Base-by-base conservation (phyloP, 176 grass and related monocot species). In the Avena eriantha region DNA sequence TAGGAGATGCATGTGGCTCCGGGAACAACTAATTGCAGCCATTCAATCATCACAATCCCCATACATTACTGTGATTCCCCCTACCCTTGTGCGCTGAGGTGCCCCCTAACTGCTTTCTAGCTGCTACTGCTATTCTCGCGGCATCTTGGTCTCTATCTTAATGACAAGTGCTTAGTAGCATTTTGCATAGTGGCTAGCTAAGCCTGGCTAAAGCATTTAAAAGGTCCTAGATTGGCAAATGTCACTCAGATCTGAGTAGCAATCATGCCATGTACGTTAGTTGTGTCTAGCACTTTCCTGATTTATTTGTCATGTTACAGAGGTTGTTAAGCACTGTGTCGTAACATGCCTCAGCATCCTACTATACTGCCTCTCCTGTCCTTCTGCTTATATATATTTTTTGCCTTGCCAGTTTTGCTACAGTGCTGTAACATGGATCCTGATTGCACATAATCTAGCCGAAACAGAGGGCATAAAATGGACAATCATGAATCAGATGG, bases 21-120 rank as follows among this genome's bases (percentile, higher is more conserved):
- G 78, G 71, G 90, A 88, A 82, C 90, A 91, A 91, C 90, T 91
- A 82, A 91, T 78, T 85, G 82, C 82, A 91, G 78, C 90, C 82
- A 91, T 85, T 88, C 90, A 91, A 88, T 91, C 78, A 91, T 91
- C 87, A 88, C 11, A 88, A 91, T 80, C 48, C 24, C 26, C 71
- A 88, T 66, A 82, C 82, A 85, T 91, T 85, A 88, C 90, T 71
- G 70, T 85, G 86, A 91, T 91, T 82, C 86, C 86, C 78, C 86
- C 84, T 86, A 86, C 35, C 84, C 69, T 47, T 71, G 22, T 71
- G 84, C 64, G 84, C 64, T 71, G 78, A 71, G 71, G 84, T 86
- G 65, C 64, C 50, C 50, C 64, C 86, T 85, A 78, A 85, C 71
- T 34, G 71, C 82, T 85, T 88, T 91, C 63, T 91, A 85, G 82